Base-by-base conservation (phyloP, 176 grass and related monocot species). In the Oryza meyeriana region DNA sequence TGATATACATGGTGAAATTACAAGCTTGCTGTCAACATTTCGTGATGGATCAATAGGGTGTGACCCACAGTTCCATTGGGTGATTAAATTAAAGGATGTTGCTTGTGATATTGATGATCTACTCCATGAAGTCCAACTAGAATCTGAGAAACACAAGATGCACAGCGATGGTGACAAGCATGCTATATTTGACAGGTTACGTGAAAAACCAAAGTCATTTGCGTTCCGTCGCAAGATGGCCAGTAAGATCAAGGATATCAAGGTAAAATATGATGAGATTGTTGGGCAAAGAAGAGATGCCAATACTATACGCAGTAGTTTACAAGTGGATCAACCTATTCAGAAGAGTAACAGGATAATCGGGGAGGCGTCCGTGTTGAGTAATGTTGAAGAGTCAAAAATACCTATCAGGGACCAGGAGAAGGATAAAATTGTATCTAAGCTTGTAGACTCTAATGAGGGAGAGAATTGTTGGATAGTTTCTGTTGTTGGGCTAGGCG, bases 401-500 rank as follows among this genome's bases (percentile, higher is more conserved):
- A 25, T 88, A 65, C 0, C 5, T 24, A 69, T 33, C 25, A 89
- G 87, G 12, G 61, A 85, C 2, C 0, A 25, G 47, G 69, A 64
- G 8, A 85, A 64, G 58, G 0, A 22, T 0, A 5, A 3, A 1
- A 72, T 85, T 32, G 10, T 89, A 58, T 79, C 35, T 39, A 16
- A 17, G 11, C 25, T 85, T 25, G 12, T 71, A 48, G 35, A 80
- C 0, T 12, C 3, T 18, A 48, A 48, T 7, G 25, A 2, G 4
- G 8, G 8, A 18, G 12, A 64, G 0, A 12, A 17, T 29, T 31
- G 16, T 0, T 2, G 2, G 17, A 31, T 25, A 47, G 4, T 86
- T 22, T 72, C 65, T 18, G 10, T 90, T 0, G 24, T 86, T 22
- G 83, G 83, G 3, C 5, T 86, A 55, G 83, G 76, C 3, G 88